Conservation (phyloP, 169 alveolate species). For the Eimeria sp. region DNA sequence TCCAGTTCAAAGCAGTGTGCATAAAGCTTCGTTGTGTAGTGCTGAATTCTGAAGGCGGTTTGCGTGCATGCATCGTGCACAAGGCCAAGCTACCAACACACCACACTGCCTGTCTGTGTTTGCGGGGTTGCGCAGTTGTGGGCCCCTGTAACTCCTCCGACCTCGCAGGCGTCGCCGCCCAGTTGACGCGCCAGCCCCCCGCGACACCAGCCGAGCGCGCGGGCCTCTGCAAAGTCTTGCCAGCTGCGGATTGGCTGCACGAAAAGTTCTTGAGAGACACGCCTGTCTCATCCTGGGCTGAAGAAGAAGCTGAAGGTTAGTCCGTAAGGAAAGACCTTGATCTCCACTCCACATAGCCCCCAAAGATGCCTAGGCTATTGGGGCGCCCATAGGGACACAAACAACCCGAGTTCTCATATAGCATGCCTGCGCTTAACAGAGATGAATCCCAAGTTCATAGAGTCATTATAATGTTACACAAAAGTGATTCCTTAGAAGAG, state of each 20-base stretch:
- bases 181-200: conserved; percentile 25
- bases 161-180: neutral
- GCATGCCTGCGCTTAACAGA: neutral
- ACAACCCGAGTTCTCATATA: neutral
- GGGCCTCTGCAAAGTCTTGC: conserved; percentile 71
- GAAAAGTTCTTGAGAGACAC: conserved; percentile 77
- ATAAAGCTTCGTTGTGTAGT: too few relatives aligned
- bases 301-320: conserved; percentile 31
- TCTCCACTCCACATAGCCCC: neutral
- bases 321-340: too few relatives aligned
- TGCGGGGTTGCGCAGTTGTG: neutral
- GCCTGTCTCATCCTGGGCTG: neutral
- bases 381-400: too few relatives aligned
- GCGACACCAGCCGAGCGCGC: conserved; percentile 75
- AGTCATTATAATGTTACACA: neutral
- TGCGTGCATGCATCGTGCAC: neutral
- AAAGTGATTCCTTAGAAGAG: neutral
- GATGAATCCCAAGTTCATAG: neutral
- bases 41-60: too few relatives aligned
- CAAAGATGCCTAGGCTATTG: too few relatives aligned
- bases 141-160: too few relatives aligned
- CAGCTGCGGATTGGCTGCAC: conserved; percentile 73
- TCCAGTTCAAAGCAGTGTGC: too few relatives aligned
- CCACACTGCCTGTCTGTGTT: neutral
- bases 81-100: neutral